Base-by-base conservation (phyloP, 2,329 filamentous ascomycete genomes). In the Raffaelea ambrosiae region DNA sequence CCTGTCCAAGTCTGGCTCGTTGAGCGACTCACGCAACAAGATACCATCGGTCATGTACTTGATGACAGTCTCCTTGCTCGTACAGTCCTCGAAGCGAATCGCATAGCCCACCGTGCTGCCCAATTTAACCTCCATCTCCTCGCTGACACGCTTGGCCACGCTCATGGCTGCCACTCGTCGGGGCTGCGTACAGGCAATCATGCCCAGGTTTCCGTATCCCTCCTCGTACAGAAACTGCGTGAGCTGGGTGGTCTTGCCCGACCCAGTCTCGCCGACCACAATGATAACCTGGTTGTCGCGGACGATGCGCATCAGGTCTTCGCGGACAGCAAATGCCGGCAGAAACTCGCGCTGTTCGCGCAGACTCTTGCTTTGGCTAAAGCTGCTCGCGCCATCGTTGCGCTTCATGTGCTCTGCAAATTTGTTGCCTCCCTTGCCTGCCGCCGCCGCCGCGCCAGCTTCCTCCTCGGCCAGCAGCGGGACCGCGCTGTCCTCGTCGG, bases 11-110 rank as follows among this genome's bases (percentile, higher is more conserved):
- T 98, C 91, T 7, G 85, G 81, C 64, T 97, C 91, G 51, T 89
- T 90, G 11, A 98, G 74, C 5, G 89, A 96, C 61, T 98, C 94
- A 68, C 93, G 80, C 29, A 98, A 76, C 40, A 98, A 71, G 20
- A 98, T 88, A 70, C 93, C 93, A 60, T 98, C 94, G 0, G 93
- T 98, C 90, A 98, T 96, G 65, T 98, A 98, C 67, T 98, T 98
- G 69, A 98, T 97, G 51, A 84, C 75, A 0, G 93, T 98, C 49
- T 97, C 86, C 56, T 89, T 88, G 70, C 88, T 95, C 1, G 93
- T 98, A 65, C 90, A 96, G 63, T 98, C 94, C 62, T 98, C 93
- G 59, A 98, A 98, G 47, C 93, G 89, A 62, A 98, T 98, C 1
- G 93, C 89, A 64, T 98, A 98, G 26, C 93, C 93, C 35, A 98